Conservation (phyloP, 345 rosid genomes). For the Litchi chinensis region DNA sequence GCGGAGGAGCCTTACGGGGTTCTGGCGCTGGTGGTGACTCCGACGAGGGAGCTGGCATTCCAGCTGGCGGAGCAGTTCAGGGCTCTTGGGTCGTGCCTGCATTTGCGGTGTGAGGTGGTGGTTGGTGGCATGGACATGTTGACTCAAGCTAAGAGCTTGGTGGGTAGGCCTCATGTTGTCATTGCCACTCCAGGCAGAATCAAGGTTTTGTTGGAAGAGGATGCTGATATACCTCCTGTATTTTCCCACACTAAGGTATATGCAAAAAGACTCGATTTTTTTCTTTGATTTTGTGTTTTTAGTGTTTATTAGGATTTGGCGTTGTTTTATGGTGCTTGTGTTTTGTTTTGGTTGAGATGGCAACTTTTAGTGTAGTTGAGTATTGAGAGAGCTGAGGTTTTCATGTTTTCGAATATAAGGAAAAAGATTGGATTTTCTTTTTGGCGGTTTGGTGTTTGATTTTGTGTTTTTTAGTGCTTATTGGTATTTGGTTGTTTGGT, state of each 20-base stretch:
- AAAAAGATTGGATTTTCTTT: too few species aligned
- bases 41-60: slow-evolving; percentile 90
- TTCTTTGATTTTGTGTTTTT: neutral
- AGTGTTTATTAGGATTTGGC: neutral
- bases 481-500: too few species aligned
- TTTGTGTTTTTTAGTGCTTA: too few species aligned
- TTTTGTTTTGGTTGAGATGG: too few species aligned
- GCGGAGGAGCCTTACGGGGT: slow-evolving; percentile 89
- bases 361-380: too few species aligned
- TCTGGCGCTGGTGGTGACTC: slow-evolving; percentile 80
- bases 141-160: slow-evolving; percentile 65
- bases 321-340: too few species aligned
- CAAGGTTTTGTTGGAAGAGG: slow-evolving; percentile 77
- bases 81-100: slow-evolving; percentile 87
- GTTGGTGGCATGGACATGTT: slow-evolving; percentile 95
- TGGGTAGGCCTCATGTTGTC: slow-evolving; percentile 75
- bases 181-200: slow-evolving; percentile 92
- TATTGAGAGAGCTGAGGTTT: too few species aligned
- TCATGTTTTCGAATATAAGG: too few species aligned
- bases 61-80: slow-evolving; percentile 95
- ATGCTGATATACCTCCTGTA: slow-evolving; percentile 76
- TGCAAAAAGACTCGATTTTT: neutral
- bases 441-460: too few species aligned
- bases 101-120: slow-evolving; percentile 76
- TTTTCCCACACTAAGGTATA: slow-evolving; percentile 81